Evolutionary conservation across 148 eudicot genomes (phyloP).

Genomic region (Vaccinium macrocarpon): DNA sequence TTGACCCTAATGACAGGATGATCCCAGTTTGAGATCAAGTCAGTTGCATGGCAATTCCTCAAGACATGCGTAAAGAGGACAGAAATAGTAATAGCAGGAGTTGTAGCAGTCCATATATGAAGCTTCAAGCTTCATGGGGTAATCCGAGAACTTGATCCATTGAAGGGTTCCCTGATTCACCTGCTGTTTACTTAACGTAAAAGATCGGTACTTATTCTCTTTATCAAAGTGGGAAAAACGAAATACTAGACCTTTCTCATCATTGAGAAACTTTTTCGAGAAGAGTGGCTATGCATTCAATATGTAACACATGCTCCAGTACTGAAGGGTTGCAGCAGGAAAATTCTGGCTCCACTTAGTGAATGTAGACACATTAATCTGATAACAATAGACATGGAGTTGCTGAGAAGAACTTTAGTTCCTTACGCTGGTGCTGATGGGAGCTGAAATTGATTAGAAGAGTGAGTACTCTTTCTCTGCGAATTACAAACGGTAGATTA

Average conservation of each 20-base stretch:
- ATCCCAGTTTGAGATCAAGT: conserved; percentile 35
- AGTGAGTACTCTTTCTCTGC: background rate
- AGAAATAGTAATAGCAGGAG: background rate
- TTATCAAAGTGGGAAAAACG: background rate
- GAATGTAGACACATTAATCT: background rate
- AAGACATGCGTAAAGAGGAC: conserved; percentile 32
- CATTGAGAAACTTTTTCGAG: background rate
- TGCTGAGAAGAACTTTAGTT: background rate
- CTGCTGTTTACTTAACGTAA: background rate
- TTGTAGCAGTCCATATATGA: background rate
- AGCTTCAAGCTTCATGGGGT: background rate
- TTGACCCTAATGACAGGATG: conserved; percentile 32
- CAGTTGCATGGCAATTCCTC: conserved; percentile 37
- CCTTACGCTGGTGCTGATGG: background rate
- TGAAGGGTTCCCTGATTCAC: background rate
- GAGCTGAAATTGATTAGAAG: background rate
- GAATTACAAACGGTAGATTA: background rate
- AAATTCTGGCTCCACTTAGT: background rate
- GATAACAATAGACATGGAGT: background rate
- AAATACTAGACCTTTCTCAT: background rate
- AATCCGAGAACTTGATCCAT: background rate
- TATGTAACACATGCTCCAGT: background rate
- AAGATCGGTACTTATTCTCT: background rate
- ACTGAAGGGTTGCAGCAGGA: background rate
- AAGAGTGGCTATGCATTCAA: background rate